Evolutionary conservation across 2,329 filamentous ascomycete species (phyloP).

Genomic region (Pseudopyrenochaeta lycopersici): DNA sequence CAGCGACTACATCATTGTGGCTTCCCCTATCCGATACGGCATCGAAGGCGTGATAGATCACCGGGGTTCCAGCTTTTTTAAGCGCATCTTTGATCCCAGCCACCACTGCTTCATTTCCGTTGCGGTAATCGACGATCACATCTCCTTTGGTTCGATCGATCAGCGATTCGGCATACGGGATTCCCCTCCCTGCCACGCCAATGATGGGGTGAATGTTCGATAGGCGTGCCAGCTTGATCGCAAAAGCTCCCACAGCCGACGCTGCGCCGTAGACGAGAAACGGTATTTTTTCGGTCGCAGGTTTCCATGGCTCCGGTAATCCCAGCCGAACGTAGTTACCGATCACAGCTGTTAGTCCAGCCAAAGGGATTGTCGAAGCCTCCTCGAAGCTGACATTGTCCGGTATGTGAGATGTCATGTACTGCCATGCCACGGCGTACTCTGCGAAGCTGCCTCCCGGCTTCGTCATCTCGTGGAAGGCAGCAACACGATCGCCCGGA

Average conservation of each 20-base stretch:
- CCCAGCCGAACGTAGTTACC: slow-evolving; percentile 46
- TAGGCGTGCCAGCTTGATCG: slow-evolving; percentile 44
- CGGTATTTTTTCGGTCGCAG: slow-evolving; percentile 6
- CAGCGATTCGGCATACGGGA: neutral
- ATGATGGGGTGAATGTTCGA: slow-evolving; percentile 51
- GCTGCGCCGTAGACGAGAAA: slow-evolving; percentile 49
- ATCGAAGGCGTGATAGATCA: no score
- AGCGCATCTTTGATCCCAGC: no score
- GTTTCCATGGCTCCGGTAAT: slow-evolving; percentile 33
- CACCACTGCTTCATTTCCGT: no score
- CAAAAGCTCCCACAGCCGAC: slow-evolving; percentile 47
- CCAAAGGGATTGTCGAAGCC: slow-evolving; percentile 53
- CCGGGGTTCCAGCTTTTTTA: no score
- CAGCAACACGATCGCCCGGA: slow-evolving; percentile 65
- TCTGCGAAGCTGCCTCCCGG: slow-evolving; percentile 65
- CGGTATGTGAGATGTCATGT: slow-evolving; percentile 63
- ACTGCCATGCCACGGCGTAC: slow-evolving; percentile 63
- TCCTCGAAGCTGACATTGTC: slow-evolving; percentile 32
- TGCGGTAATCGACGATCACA: no score
- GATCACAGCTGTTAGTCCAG: slow-evolving; percentile 52
- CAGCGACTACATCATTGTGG: no score
- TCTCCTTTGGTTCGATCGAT: no score
- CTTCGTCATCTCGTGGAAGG: slow-evolving; percentile 62
- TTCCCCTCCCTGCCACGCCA: slow-evolving; percentile 44
- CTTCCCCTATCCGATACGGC: no score